Evolutionary conservation across 768 basidiomycete genomes (phyloP).

Genomic region (Pisolithus marmoratus): DNA sequence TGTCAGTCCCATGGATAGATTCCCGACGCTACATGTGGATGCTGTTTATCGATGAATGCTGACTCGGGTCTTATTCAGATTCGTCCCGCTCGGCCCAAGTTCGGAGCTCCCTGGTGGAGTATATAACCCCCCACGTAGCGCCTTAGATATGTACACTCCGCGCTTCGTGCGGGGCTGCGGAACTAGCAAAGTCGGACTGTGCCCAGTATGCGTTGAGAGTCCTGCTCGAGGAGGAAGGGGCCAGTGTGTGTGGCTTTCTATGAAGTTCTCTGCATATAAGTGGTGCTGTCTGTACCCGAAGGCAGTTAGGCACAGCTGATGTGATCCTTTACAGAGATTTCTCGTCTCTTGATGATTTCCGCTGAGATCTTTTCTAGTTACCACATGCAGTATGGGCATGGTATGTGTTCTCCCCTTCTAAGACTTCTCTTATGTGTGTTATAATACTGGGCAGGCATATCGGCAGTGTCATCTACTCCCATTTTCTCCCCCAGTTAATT

Average conservation of each 20-base stretch:
- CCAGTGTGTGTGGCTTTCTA: conserved; percentile 64
- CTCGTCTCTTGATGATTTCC: background rate
- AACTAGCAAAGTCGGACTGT: conserved; percentile 63
- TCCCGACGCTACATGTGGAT: background rate
- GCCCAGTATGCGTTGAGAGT: conserved; percentile 69
- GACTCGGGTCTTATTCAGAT: conserved; percentile 8
- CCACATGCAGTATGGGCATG: conserved; percentile 78
- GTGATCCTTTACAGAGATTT: conserved; percentile 13
- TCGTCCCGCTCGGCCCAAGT: conserved; percentile 10
- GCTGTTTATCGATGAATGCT: background rate
- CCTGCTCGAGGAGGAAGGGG: conserved; percentile 56
- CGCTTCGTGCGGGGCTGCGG: conserved; percentile 71
- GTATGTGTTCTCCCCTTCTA: conserved; percentile 30
- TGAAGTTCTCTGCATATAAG: conserved; percentile 83
- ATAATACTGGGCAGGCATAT: conserved; percentile 50
- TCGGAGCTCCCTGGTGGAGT: conserved; percentile 33
- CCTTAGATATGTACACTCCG: conserved; percentile 72
- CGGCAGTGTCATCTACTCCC: conserved; percentile 60
- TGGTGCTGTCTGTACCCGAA: conserved; percentile 39
- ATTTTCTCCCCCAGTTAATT: conserved; percentile 70
- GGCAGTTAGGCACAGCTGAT: conserved; percentile 3
- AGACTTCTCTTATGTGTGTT: background rate
- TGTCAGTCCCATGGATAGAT: conserved; percentile 29
- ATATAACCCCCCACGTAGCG: conserved; percentile 55
- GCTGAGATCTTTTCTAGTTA: conserved; percentile 43